phyloP scores from a whole-genome alignment of 2,329 filamentous ascomycete genomes.

The Penicillium sp. region DNA sequence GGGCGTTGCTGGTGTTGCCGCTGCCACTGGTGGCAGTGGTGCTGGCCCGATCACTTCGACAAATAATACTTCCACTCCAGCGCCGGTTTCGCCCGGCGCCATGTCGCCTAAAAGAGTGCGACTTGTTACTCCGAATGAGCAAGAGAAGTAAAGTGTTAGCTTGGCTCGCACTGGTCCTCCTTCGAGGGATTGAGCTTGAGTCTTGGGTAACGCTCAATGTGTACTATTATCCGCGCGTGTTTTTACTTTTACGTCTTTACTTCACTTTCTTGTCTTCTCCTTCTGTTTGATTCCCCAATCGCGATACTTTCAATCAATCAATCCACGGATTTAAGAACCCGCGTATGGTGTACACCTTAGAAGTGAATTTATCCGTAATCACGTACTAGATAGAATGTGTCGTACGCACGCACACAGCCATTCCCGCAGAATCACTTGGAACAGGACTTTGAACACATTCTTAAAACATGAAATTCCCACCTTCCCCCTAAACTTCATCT shows the following conservation, averaged over 20 bases:
- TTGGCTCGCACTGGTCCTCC: slow-evolving; percentile 22
- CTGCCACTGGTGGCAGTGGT: slow-evolving; percentile 27
- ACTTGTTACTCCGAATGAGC: slow-evolving; percentile 45
- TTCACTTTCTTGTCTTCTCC: neutral
- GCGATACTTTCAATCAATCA: slow-evolving; percentile 7
- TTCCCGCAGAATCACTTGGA: neutral
- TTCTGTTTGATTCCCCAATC: slow-evolving; percentile 13
- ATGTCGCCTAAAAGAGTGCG: slow-evolving; percentile 47
- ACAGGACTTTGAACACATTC: neutral
- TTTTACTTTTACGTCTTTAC: neutral
- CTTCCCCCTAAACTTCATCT: slow-evolving; percentile 8
- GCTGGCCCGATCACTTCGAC: slow-evolving; percentile 19
- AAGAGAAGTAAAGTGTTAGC: slow-evolving; percentile 29
- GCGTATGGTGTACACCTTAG: neutral
- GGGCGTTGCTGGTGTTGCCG: slow-evolving; percentile 35
- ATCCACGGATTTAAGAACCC: neutral
- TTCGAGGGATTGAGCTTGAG: slow-evolving; percentile 1
- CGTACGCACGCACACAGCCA: neutral
- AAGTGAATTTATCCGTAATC: neutral
- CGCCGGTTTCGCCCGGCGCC: slow-evolving; percentile 30
- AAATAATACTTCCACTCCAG: slow-evolving; percentile 19
- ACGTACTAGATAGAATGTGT: neutral
- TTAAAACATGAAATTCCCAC: neutral
- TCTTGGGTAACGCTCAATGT: neutral
- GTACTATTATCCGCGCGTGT: neutral